Percentiles rank a stretch among this genome's conserved stretches.
Evolutionary conservation across 345 rosid genomes (phyloP).

Genomic region (Camelina hispida): DNA sequence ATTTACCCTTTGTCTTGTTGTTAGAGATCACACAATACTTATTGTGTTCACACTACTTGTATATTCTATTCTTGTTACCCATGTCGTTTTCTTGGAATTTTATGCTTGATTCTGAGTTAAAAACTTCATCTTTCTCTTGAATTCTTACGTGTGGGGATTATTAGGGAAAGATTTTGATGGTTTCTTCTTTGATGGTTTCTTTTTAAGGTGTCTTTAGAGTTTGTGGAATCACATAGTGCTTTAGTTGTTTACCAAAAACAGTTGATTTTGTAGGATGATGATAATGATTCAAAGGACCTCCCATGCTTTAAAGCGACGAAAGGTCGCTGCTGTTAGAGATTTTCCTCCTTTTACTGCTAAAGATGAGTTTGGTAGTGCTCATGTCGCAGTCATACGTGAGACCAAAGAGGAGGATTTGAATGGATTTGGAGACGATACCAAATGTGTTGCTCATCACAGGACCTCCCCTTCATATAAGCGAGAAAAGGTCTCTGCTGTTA

Average conservation of each 20-base stretch:
- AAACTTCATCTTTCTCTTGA: background rate
- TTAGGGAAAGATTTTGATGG: background rate
- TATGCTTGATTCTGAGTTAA: background rate
- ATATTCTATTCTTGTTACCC: background rate
- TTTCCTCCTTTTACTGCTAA: background rate
- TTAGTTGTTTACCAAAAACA: background rate
- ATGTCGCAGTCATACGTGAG: background rate
- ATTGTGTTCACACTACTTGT: background rate
- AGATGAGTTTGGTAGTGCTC: background rate
- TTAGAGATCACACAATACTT: background rate
- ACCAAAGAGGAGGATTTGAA: background rate
- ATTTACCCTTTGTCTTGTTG: background rate
- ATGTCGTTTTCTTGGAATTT: background rate
- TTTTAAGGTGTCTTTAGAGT: background rate
- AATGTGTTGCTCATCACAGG: background rate
- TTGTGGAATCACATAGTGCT: background rate
- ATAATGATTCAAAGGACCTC: constrained; percentile 1
- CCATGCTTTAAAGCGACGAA: background rate
- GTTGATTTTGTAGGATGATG: constrained; percentile 13
- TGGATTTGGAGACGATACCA: background rate
- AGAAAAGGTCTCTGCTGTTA: background rate
- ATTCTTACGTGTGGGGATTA: background rate
- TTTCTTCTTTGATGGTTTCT: background rate
- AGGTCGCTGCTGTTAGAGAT: background rate
- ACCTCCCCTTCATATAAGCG: background rate